These are phyloP conservation scores for Irineochytrium annulatum DNA, from an alignment of 192 early-diverging fungal species.

Conservation along the genomic window DNA sequence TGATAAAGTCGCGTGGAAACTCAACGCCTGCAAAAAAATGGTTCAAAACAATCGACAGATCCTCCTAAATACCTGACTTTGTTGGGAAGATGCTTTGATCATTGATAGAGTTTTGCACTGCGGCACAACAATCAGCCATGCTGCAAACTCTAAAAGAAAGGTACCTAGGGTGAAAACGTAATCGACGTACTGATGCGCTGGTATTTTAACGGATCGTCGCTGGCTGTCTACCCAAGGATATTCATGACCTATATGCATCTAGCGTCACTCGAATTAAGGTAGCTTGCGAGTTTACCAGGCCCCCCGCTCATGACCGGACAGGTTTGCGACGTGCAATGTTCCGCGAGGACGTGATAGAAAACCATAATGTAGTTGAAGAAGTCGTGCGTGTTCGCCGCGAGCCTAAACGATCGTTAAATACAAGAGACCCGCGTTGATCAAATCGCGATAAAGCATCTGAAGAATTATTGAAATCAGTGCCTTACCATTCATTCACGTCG, in stretches of 20 bases:
- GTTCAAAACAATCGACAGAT: slow-evolving; percentile 6
- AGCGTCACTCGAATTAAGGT: background rate
- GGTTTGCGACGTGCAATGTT: slow-evolving; percentile 77
- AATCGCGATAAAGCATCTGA: slow-evolving; percentile 7
- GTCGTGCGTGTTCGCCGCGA: slow-evolving; percentile 63
- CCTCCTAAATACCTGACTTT: slow-evolving; percentile 61
- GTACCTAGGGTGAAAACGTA: slow-evolving; percentile 82
- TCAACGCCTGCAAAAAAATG: slow-evolving; percentile 54
- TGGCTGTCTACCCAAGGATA: slow-evolving; percentile 91
- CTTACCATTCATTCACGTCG: slow-evolving; percentile 91
- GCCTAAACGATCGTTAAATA: slow-evolving; percentile 30
- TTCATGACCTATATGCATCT: slow-evolving; percentile 46
- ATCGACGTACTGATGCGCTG: slow-evolving; percentile 95
- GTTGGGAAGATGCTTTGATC: slow-evolving; percentile 93
- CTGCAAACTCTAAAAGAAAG: no score
- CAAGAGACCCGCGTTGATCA: slow-evolving; percentile 26
- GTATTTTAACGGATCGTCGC: slow-evolving; percentile 73
- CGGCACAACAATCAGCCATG: no score
- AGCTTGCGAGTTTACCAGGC: slow-evolving; percentile 48
- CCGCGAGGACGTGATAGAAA: slow-evolving; percentile 83
- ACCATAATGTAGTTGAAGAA: slow-evolving; percentile 90
- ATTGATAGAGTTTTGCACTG: slow-evolving; percentile 79
- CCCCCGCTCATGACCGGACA: slow-evolving; percentile 84
- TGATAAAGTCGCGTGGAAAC: slow-evolving; percentile 77
- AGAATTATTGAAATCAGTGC: background rate